phyloP scores from a whole-genome alignment of 2,329 filamentous ascomycete genomes.

The Hymenoscyphus albidus region DNA sequence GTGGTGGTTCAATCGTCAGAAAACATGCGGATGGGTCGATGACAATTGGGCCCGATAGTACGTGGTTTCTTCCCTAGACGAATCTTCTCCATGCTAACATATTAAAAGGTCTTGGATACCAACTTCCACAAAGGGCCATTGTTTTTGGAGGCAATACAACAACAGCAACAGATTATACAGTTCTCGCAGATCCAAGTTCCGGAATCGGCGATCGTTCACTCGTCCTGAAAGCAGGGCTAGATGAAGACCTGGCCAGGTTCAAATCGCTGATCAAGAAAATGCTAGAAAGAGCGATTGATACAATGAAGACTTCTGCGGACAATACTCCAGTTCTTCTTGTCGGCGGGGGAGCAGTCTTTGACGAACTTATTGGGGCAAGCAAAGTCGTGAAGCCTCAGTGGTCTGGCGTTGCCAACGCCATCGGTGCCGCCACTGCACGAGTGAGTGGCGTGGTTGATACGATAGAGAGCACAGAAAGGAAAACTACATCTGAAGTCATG shows the following conservation, averaged over 20 bases:
- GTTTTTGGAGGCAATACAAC: slow-evolving; percentile 50
- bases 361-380: slow-evolving; percentile 44
- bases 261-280: slow-evolving; percentile 35
- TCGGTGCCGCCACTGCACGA: slow-evolving; percentile 49
- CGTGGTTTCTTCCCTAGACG: no score
- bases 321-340: slow-evolving; percentile 52
- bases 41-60: slow-evolving; percentile 49
- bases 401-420: slow-evolving; percentile 53
- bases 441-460: slow-evolving; percentile 27
- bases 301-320: slow-evolving; percentile 52
- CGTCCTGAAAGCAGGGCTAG: slow-evolving; percentile 15
- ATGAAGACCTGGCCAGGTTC: slow-evolving; percentile 22
- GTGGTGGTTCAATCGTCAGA: slow-evolving; percentile 47
- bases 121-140: slow-evolving; percentile 44
- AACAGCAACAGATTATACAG: slow-evolving; percentile 52
- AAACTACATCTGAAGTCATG: slow-evolving; percentile 38
- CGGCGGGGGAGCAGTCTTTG: slow-evolving; percentile 51
- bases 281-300: slow-evolving; percentile 50
- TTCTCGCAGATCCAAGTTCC: slow-evolving; percentile 23
- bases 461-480: slow-evolving; percentile 35
- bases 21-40: slow-evolving; percentile 22
- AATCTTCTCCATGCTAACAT: no score
- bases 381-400: slow-evolving; percentile 48
- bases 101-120: slow-evolving; percentile 42
- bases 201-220: slow-evolving; percentile 17